Evolutionary conservation across 2,329 filamentous ascomycete species (phyloP).

Genomic region (Juglanconis juglandina): DNA sequence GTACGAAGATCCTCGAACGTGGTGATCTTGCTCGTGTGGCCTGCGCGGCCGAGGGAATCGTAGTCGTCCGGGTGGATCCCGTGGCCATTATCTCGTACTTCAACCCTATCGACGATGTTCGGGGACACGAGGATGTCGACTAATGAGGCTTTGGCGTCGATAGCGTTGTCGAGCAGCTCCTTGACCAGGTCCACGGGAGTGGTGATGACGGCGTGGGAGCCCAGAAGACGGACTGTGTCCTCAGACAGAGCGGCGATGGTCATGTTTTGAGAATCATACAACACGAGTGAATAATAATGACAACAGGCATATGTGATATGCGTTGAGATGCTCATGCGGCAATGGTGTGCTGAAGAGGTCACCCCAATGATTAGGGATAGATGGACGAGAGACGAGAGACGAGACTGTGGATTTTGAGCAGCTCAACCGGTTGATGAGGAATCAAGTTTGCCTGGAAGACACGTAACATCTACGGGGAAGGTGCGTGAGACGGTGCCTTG

Average conservation of each 20-base stretch:
- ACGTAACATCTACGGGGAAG: background rate
- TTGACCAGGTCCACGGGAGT: slow-evolving; percentile 64
- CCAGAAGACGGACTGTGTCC: slow-evolving; percentile 52
- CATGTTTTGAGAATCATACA: slow-evolving; percentile 33
- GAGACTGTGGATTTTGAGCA: no score
- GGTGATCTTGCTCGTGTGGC: slow-evolving; percentile 71
- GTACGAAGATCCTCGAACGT: slow-evolving; percentile 58
- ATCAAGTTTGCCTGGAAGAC: background rate
- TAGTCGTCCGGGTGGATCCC: slow-evolving; percentile 65
- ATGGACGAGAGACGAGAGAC: no score
- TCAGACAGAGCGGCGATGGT: slow-evolving; percentile 48
- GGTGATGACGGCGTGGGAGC: slow-evolving; percentile 58
- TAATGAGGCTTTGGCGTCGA: slow-evolving; percentile 66
- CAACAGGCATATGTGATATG: background rate
- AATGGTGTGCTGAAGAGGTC: background rate
- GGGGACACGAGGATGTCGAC: slow-evolving; percentile 62
- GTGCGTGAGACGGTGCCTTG: background rate
- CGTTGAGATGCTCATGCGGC: background rate
- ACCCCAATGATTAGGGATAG: background rate
- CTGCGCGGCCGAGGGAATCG: slow-evolving; percentile 57
- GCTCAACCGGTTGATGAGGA: background rate
- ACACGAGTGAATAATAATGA: background rate
- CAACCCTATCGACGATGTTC: slow-evolving; percentile 66
- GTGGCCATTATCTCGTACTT: slow-evolving; percentile 70
- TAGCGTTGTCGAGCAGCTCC: slow-evolving; percentile 73